Evolutionary conservation across 441 rosid genomes (phyloP), one percentile per base, ranked within the genome.

Genomic region (Daphne laureola): DNA sequence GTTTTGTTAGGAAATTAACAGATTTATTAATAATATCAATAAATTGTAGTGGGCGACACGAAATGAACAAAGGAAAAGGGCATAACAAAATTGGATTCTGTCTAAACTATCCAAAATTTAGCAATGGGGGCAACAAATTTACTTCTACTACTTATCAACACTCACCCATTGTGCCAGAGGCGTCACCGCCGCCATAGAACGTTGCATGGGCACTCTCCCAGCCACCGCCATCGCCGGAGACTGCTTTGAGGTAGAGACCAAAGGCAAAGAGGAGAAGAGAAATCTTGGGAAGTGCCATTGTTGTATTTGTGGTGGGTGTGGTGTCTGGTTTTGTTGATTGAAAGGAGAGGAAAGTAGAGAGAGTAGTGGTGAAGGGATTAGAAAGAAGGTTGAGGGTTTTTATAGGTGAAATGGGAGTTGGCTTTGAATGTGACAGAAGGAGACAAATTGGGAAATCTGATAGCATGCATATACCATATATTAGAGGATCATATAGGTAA

Each of bases 91-190:
- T n/a, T n/a, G n/a, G n/a, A n/a, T n/a, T n/a, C n/a, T n/a, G n/a
- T n/a, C n/a, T n/a, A n/a, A n/a, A n/a, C n/a, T n/a, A n/a, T n/a
- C n/a, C n/a, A n/a, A n/a, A 21, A 21, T 21, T 21, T 21, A 21
- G 3, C 25, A 21, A 21, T 4, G 2, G 2, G 3, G 25, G 25
- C 25, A 21, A 21, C 25, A 21, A 21, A 21, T 21, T 21, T 21
- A 21, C 25, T 21, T 21, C 3, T 21, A 21, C 25, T 2, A 2
- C 25, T 4, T 21, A 21, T 21, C 25, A 21, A 0, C 11, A 77
- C 87, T 26, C 65, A 86, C 97, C 96, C 97, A 86, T 90, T 36
- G 97, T 90, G 69, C 97, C 95, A 23, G 95, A 80, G 38, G 97
- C 97, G 55, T 90, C 97, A 7, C 83, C 95, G 1, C 93, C 95